These are phyloP conservation scores for Trichosporon ovoides DNA, from an alignment of 1,284 basidiomycete species.

Conservation along the genomic window DNA sequence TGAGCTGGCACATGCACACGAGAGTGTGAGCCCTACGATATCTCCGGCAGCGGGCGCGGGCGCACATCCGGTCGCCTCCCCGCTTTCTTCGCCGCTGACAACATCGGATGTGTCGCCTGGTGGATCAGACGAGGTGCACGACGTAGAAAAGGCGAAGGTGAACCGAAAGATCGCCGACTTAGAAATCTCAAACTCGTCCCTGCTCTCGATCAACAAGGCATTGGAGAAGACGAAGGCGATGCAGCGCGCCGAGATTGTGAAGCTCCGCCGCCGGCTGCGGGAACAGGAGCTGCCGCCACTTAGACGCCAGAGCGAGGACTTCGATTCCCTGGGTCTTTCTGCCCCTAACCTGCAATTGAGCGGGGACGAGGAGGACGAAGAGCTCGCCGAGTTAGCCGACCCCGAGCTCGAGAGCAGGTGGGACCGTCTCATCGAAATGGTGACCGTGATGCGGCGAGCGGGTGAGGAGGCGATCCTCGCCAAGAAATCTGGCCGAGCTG, in stretches of 20 bases:
- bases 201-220: slow-evolving; percentile 45
- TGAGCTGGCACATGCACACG: background rate
- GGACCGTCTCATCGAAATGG: slow-evolving; percentile 35
- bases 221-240: slow-evolving; percentile 43
- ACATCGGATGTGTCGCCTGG: background rate
- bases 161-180: slow-evolving; percentile 47
- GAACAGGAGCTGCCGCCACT: slow-evolving; percentile 15
- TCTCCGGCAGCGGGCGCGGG: background rate
- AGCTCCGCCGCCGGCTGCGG: slow-evolving; percentile 37
- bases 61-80: background rate
- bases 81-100: background rate
- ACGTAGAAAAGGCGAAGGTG: slow-evolving; percentile 30
- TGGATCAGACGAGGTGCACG: slow-evolving; percentile 7
- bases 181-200: slow-evolving; percentile 44
- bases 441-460: slow-evolving; percentile 29
- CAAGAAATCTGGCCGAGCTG: background rate
- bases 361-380: slow-evolving; percentile 15
- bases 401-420: slow-evolving; percentile 38
- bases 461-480: slow-evolving; percentile 30
- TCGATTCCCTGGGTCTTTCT: no score
- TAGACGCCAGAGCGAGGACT: no score
- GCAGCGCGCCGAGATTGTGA: slow-evolving; percentile 41
- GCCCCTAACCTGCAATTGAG: background rate
- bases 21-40: background rate
- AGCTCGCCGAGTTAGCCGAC: slow-evolving; percentile 29